A percentile compares a stretch with the other conserved stretches of the same genome.
These are phyloP conservation scores for Hanseniaspora nectarophila DNA, from an alignment of 805 yeast species.

Conservation along the genomic window DNA sequence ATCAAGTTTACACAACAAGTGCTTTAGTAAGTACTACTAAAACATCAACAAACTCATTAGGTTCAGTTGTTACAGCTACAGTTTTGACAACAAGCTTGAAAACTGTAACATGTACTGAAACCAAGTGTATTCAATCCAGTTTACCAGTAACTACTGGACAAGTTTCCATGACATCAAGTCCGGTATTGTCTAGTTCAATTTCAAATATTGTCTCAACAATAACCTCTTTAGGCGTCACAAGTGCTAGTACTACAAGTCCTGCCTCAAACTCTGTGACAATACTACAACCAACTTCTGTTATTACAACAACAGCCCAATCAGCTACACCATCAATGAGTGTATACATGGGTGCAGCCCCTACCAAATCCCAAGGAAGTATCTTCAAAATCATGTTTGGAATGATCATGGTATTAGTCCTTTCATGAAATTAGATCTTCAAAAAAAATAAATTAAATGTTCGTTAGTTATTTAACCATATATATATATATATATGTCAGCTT, in stretches of 20 bases:
- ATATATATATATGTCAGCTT: neutral
- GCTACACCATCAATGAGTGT: neutral
- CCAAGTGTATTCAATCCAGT: neutral
- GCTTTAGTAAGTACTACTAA: neutral
- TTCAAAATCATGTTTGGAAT: neutral
- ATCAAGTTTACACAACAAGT: neutral
- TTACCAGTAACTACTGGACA: neutral
- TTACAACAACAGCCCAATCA: neutral
- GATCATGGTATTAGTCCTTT: neutral
- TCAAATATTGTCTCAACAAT: too few species aligned
- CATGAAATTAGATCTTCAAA: neutral
- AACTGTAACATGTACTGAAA: constrained; percentile 8
- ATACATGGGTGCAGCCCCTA: neutral
- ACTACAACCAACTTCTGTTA: neutral
- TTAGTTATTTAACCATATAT: neutral
- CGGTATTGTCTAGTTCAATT: neutral
- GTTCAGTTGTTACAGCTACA: neutral
- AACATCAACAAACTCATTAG: neutral
- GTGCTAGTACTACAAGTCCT: neutral
- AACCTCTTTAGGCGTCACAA: neutral
- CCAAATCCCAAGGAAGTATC: neutral
- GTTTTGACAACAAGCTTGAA: neutral
- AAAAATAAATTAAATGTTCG: neutral
- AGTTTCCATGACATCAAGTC: too few species aligned
- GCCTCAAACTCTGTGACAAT: neutral